These are phyloP conservation scores for Rubroboletus satanas DNA, from an alignment of 768 basidiomycete genomes.

Conservation along the genomic window DNA sequence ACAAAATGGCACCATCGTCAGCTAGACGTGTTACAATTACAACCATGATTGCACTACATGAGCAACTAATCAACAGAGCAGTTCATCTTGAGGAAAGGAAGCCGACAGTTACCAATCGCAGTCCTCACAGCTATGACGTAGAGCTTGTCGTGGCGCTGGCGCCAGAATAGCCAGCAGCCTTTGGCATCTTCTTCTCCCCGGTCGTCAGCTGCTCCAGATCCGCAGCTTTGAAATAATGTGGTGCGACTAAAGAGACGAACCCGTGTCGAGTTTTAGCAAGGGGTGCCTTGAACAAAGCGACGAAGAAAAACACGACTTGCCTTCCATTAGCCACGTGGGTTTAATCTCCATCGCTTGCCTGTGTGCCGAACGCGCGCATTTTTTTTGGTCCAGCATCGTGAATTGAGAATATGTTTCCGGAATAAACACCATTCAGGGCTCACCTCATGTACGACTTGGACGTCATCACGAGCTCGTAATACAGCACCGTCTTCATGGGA, in stretches of 20 bases:
- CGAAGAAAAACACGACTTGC: constrained; percentile 36
- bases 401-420: not conserved
- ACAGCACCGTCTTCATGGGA: constrained; percentile 83
- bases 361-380: not conserved
- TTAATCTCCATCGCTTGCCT: constrained; percentile 99
- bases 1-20: not conserved
- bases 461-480: constrained; percentile 97
- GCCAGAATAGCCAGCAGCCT: constrained; percentile 45
- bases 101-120: not conserved
- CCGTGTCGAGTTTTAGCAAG: constrained; percentile 2
- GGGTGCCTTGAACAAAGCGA: not conserved
- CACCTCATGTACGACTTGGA: constrained; percentile 93
- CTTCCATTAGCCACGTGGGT: constrained; percentile 89
- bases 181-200: constrained; percentile 93
- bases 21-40: not conserved
- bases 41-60: not conserved
- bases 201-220: constrained; percentile 75
- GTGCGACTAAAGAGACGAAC: constrained; percentile 60
- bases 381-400: not conserved
- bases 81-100: not conserved
- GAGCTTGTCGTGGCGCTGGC: constrained; percentile 7
- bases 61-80: not conserved
- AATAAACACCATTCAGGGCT: constrained; percentile 12
- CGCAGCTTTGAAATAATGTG: constrained; percentile 91
- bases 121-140: constrained; percentile 1